Conservation (phyloP, 2,329 filamentous ascomycete genomes). For the Gliomastix tumulicola region DNA sequence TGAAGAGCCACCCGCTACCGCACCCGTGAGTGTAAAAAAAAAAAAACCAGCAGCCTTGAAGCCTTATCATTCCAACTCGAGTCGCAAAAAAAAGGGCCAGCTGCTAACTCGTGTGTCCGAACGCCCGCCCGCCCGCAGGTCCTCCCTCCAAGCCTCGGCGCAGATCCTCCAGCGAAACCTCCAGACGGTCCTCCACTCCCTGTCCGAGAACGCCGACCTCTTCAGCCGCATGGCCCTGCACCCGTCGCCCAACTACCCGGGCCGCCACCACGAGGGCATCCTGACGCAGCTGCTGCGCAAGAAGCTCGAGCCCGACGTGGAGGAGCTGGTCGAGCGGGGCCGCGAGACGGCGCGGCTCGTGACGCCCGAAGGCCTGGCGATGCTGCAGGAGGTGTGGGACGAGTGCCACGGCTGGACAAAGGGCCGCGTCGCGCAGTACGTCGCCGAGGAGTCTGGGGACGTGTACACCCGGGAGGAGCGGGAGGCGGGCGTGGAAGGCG, state of each 20-base stretch:
- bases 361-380: slow-evolving; percentile 34
- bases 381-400: slow-evolving; percentile 51
- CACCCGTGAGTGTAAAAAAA: slow-evolving; percentile 51
- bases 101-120: not conserved
- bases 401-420: slow-evolving; percentile 33
- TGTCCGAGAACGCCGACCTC: slow-evolving; percentile 58
- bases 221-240: slow-evolving; percentile 67
- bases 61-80: not conserved
- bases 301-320: slow-evolving; percentile 73
- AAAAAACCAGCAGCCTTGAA: too few species aligned
- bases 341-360: slow-evolving; percentile 35
- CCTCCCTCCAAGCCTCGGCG: slow-evolving; percentile 65
- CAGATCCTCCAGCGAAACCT: slow-evolving; percentile 68
- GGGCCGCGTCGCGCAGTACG: slow-evolving; percentile 31
- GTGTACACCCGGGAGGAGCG: slow-evolving; percentile 68
- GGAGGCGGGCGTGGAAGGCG: slow-evolving; percentile 57
- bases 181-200: slow-evolving; percentile 55
- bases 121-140: slow-evolving; percentile 33
- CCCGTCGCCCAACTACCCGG: slow-evolving; percentile 69
- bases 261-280: slow-evolving; percentile 58
- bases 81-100: not conserved
- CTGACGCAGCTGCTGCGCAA: slow-evolving; percentile 70
- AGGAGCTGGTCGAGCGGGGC: slow-evolving; percentile 63
- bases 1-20: slow-evolving; percentile 59
- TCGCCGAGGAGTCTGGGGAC: slow-evolving; percentile 40